phyloP scores from a whole-genome alignment of 306 rosid genomes.

The Begonia peltatifolia region DNA sequence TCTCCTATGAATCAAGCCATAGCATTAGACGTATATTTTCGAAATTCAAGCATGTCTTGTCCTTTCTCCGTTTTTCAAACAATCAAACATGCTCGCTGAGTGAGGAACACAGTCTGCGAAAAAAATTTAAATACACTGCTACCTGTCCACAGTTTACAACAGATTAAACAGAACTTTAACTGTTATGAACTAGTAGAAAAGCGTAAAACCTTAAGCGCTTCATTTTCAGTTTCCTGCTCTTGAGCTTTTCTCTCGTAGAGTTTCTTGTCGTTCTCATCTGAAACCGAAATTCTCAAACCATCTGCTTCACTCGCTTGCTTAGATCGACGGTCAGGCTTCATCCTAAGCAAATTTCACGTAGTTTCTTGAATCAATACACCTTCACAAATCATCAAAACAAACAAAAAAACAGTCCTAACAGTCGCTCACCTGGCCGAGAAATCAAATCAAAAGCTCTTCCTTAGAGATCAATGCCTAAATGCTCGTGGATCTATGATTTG shows the following conservation, averaged over 20 bases:
- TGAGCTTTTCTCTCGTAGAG: constrained; percentile 29
- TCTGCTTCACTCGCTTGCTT: constrained; percentile 38
- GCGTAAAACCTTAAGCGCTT: constrained; percentile 43
- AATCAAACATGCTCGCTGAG: neutral
- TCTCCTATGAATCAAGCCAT: no score
- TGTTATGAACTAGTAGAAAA: no score
- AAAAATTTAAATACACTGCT: neutral
- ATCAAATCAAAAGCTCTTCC: constrained; percentile 2
- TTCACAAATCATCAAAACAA: neutral
- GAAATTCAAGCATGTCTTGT: no score
- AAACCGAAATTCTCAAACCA: constrained; percentile 13
- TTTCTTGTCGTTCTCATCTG: constrained; percentile 18
- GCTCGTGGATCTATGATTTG: neutral
- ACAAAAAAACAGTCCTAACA: neutral
- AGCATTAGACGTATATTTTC: no score
- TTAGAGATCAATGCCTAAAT: neutral
- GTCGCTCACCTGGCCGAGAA: neutral
- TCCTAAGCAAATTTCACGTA: constrained; percentile 3
- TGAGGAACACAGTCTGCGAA: no score
- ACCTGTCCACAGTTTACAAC: constrained; percentile 4
- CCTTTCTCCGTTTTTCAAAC: neutral
- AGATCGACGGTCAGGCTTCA: constrained; percentile 55
- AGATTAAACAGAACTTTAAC: constrained; percentile 7
- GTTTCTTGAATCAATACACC: neutral
- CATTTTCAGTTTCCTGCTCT: constrained; percentile 40